Evolutionary conservation across 2,329 filamentous ascomycete species (phyloP).

Genomic region (Thermoascus crustaceus): DNA sequence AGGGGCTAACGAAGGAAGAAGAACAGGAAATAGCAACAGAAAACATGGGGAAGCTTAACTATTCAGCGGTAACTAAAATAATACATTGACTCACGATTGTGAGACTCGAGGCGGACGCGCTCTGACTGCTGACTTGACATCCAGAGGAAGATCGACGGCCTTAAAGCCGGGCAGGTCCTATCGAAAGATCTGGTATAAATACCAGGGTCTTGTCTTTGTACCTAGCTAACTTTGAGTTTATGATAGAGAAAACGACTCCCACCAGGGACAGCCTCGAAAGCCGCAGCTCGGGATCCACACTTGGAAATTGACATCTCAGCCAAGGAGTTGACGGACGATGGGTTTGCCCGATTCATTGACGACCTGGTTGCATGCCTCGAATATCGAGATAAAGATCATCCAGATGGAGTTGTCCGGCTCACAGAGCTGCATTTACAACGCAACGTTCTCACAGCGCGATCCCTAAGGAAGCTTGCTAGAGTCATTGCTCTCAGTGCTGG

Average conservation of each 20-base stretch:
- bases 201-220: neutral
- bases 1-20: neutral
- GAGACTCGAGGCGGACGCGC: neutral
- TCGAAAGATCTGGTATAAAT: slow-evolving; percentile 35
- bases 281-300: slow-evolving; percentile 23
- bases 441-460: slow-evolving; percentile 36
- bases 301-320: slow-evolving; percentile 40
- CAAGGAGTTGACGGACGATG: slow-evolving; percentile 41
- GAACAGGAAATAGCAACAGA: neutral
- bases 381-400: slow-evolving; percentile 22
- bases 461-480: slow-evolving; percentile 34
- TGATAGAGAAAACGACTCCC: slow-evolving; percentile 29
- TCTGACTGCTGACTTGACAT: slow-evolving; percentile 8
- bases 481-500: slow-evolving; percentile 34
- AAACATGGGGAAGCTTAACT: slow-evolving; percentile 33
- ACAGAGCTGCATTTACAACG: slow-evolving; percentile 40
- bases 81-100: neutral
- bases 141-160: slow-evolving; percentile 39
- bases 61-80: slow-evolving; percentile 28
- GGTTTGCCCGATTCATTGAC: slow-evolving; percentile 35
- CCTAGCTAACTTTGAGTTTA: slow-evolving; percentile 2
- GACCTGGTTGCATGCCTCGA: slow-evolving; percentile 34
- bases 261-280: slow-evolving; percentile 18
- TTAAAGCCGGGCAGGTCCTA: slow-evolving; percentile 39
- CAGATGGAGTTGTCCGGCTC: slow-evolving; percentile 27